Conservation (phyloP, 2,329 filamentous ascomycete genomes). For the Exserohilum rostratum region DNA sequence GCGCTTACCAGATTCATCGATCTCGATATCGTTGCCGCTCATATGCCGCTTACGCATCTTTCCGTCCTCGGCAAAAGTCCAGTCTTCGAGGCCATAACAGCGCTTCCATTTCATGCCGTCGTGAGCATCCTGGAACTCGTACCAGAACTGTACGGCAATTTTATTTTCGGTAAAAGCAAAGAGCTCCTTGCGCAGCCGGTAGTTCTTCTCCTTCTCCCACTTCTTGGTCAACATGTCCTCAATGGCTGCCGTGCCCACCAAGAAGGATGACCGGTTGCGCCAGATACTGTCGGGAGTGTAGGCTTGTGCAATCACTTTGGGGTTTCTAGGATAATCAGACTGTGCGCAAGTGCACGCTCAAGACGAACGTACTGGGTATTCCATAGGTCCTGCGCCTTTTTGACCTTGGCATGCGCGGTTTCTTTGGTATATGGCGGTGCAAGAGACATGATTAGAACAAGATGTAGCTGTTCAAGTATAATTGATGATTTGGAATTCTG, state of each 20-base stretch:
- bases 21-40: slow-evolving; percentile 75
- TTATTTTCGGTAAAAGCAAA: slow-evolving; percentile 77
- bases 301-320: slow-evolving; percentile 67
- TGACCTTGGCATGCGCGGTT: slow-evolving; percentile 76
- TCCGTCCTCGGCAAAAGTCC: slow-evolving; percentile 74
- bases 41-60: slow-evolving; percentile 77
- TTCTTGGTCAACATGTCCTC: slow-evolving; percentile 72
- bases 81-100: slow-evolving; percentile 84
- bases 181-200: slow-evolving; percentile 80
- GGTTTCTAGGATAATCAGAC: slow-evolving; percentile 59
- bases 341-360: neutral
- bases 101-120: slow-evolving; percentile 70
- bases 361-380: slow-evolving; percentile 68
- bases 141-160: slow-evolving; percentile 92
- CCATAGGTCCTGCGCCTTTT: slow-evolving; percentile 83
- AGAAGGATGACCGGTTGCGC: slow-evolving; percentile 76
- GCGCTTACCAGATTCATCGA: slow-evolving; percentile 55
- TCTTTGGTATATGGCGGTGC: slow-evolving; percentile 77
- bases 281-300: slow-evolving; percentile 81
- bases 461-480: neutral
- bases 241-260: slow-evolving; percentile 72
- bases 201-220: slow-evolving; percentile 74
- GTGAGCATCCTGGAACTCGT: slow-evolving; percentile 73
- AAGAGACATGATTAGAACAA: slow-evolving; percentile 47
- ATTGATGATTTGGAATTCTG: neutral